Conservation (phyloP, 2,329 filamentous ascomycete genomes). For the Cytospora mali region DNA sequence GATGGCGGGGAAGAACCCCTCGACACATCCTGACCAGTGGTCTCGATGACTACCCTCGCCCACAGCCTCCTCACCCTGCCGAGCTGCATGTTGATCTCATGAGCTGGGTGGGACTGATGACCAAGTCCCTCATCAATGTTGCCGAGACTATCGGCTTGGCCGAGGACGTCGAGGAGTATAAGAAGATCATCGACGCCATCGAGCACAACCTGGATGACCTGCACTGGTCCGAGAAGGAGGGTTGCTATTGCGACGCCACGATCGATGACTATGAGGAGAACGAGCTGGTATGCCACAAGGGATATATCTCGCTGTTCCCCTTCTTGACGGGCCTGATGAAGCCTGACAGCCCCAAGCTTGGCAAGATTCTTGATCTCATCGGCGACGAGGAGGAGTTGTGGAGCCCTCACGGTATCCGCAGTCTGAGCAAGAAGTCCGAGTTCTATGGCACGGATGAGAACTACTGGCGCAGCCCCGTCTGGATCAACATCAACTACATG, state of each 20-base stretch:
- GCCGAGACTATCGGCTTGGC: slow-evolving; percentile 72
- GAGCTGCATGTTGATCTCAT: slow-evolving; percentile 95
- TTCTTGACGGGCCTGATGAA: slow-evolving; percentile 83
- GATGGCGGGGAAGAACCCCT: slow-evolving; percentile 89
- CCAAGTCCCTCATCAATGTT: slow-evolving; percentile 79
- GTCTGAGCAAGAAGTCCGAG: slow-evolving; percentile 79
- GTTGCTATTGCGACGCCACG: slow-evolving; percentile 91
- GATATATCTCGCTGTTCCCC: slow-evolving; percentile 91
- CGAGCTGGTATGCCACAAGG: slow-evolving; percentile 89
- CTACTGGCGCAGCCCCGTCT: slow-evolving; percentile 94
- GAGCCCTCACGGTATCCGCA: slow-evolving; percentile 85
- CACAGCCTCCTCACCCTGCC: slow-evolving; percentile 90
- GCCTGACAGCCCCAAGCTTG: slow-evolving; percentile 73
- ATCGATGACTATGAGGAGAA: slow-evolving; percentile 96
- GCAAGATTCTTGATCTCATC: slow-evolving; percentile 75
- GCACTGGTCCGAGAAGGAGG: slow-evolving; percentile 82
- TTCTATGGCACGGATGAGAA: slow-evolving; percentile 92
- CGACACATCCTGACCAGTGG: slow-evolving; percentile 90
- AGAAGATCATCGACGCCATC: slow-evolving; percentile 74
- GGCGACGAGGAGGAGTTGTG: slow-evolving; percentile 84
- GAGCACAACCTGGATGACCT: slow-evolving; percentile 85
- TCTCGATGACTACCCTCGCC: slow-evolving; percentile 92
- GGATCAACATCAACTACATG: slow-evolving; percentile 96
- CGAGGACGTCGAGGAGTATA: slow-evolving; percentile 76
- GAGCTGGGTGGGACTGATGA: slow-evolving; percentile 98